Evolutionary conservation across 352 stramenopile species (phyloP).

Genomic region (Pseudoperonospora humuli): DNA sequence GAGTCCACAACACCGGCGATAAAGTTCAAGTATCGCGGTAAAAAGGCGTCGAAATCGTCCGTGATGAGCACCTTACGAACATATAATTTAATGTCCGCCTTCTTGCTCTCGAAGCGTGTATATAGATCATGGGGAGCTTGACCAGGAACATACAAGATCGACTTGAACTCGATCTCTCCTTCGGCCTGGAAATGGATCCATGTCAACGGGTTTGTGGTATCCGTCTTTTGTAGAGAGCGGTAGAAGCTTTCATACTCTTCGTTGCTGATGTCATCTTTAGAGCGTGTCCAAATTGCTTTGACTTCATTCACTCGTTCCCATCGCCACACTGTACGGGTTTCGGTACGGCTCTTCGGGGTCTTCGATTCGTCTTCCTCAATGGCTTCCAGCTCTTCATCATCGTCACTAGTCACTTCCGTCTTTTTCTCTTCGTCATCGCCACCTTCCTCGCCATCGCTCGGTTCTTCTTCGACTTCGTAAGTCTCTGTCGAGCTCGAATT

Average conservation of each 20-base stretch:
- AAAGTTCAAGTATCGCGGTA: slow-evolving; percentile 99
- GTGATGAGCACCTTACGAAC: slow-evolving; percentile 99
- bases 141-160: slow-evolving; percentile 95
- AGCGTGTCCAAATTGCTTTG: slow-evolving; percentile 96
- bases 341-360: slow-evolving; percentile 79
- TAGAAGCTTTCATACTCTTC: slow-evolving; percentile 99
- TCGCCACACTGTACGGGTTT: slow-evolving; percentile 91
- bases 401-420: slow-evolving; percentile 31
- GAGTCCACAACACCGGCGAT: slow-evolving; percentile 98
- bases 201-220: slow-evolving; percentile 81
- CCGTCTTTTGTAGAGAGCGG: slow-evolving; percentile 90
- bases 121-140: slow-evolving; percentile 83
- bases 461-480: slow-evolving; percentile 87
- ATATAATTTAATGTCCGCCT: slow-evolving; percentile 95
- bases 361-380: slow-evolving; percentile 63
- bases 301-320: slow-evolving; percentile 97
- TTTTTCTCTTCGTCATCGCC: slow-evolving; percentile 48
- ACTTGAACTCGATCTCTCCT: slow-evolving; percentile 99
- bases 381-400: slow-evolving; percentile 63
- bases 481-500: slow-evolving; percentile 88
- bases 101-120: slow-evolving; percentile 88
- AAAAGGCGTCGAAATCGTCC: slow-evolving; percentile 96
- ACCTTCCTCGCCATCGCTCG: slow-evolving; percentile 43
- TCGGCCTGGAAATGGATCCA: slow-evolving; percentile 99
- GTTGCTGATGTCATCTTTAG: slow-evolving; percentile 94